Base-by-base conservation (phyloP, 345 rosid genomes). In the Brassica nigra region DNA sequence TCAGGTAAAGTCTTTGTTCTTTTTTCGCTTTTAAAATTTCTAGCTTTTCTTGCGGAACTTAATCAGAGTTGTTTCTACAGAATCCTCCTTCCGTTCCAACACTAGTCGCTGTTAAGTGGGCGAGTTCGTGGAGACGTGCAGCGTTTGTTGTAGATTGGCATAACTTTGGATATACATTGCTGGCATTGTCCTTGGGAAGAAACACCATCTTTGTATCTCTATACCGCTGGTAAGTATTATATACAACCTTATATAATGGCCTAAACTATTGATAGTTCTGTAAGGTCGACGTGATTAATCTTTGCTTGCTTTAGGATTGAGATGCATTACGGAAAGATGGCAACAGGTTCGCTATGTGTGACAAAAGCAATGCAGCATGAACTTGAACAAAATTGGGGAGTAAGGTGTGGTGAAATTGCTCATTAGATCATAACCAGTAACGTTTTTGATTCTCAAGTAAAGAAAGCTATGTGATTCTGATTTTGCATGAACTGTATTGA, bases 21-120 rank as follows among this genome's bases (percentile, higher is more conserved):
- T 18, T 20, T 63, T 72, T 70, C 65, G 15, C 68, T 73, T 55
- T 47, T 52, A 1, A 7, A 14, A 0, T 5, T 37, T 55, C 1
- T 27, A 65, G 42, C 2, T 23, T 69, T 44, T 33, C 23, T 76
- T 78, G 10, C n/a, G 5, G 1, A 49, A 67, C 12, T 28, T 20
- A 52, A 29, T 20, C 6, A 4, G 4, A 18, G 55, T 42, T 44
- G 1, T 59, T 66, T 85, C 49, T 79, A 66, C 71, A 95, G 99
- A 95, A 95, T 81, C 98, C 98, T 66, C 99, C 99, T 71, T 95
- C 98, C 3, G 96, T 93, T 83, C 98, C 99, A 34, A 88, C 98
- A 42, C 80, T 93, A 74, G 76, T 90, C 47, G 97, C 95, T 71
- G 94, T 93, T 42, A 90, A 90, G 87, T 93, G 96, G 98, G 98